Conservation (phyloP, 2,329 filamentous ascomycete genomes). For the Daldinia sp. region DNA sequence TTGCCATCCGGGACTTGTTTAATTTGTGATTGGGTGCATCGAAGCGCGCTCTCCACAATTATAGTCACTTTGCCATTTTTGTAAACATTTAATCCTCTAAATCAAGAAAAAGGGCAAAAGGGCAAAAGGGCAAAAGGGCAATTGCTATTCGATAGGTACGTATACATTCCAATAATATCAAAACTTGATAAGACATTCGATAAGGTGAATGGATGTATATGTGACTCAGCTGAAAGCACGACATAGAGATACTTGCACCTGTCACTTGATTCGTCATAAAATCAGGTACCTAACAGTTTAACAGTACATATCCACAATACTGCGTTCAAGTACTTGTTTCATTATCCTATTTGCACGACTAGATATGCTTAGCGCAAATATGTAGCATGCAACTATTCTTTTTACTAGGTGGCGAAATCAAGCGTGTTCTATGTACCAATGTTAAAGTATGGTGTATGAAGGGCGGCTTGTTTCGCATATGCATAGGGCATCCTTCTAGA, state of each 20-base stretch:
- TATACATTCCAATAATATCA: neutral
- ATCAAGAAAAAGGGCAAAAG: constrained; percentile 22
- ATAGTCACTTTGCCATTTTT: constrained; percentile 27
- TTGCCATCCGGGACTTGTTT: constrained; percentile 27
- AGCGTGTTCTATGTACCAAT: neutral
- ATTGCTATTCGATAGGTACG: constrained; percentile 5
- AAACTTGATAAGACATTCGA: constrained; percentile 9
- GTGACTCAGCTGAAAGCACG: neutral
- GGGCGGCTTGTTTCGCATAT: neutral
- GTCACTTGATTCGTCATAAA: neutral
- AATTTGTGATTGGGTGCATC: constrained; percentile 52
- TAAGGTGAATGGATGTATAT: neutral
- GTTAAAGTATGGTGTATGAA: neutral
- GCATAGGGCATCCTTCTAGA: neutral
- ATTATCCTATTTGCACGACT: neutral
- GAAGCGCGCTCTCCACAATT: constrained; percentile 9
- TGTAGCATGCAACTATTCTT: neutral
- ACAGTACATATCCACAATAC: no score
- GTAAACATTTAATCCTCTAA: constrained; percentile 20
- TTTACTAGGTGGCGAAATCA: constrained; percentile 1
- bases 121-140: constrained; percentile 14
- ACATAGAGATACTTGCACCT: neutral
- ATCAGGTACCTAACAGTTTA: neutral
- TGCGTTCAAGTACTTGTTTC: neutral
- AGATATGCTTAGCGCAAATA: neutral